Conservation (phyloP, 345 rosid genomes). For the Euphorbia lathyris region DNA sequence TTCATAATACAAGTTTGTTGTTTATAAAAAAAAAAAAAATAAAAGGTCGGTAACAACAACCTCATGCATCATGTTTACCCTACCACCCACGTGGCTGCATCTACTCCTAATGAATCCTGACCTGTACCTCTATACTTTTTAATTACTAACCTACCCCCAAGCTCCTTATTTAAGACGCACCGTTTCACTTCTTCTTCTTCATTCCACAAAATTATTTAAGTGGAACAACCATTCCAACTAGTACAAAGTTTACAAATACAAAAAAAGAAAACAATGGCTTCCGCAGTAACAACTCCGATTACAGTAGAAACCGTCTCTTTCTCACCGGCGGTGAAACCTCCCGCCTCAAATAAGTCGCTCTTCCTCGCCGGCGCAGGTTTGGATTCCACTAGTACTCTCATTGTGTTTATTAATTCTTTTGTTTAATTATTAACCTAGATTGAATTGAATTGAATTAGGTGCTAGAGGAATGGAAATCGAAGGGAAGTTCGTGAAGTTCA, state of each 20-base stretch:
- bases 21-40: too few species aligned
- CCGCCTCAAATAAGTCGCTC: constrained; percentile 47
- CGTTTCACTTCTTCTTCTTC: neutral
- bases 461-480: constrained; percentile 68
- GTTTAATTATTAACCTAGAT: neutral
- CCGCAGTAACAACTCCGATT: constrained; percentile 22
- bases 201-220: neutral
- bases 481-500: constrained; percentile 74
- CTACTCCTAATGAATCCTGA: too few species aligned
- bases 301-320: constrained; percentile 51
- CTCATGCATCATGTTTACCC: neutral
- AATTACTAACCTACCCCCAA: neutral
- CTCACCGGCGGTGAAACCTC: constrained; percentile 58
- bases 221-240: neutral
- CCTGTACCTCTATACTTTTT: neutral
- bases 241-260: neutral
- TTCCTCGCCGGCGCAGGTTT: constrained; percentile 92
- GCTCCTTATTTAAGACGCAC: neutral
- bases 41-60: neutral
- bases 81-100: neutral
- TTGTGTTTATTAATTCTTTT: neutral
- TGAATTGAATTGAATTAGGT: constrained; percentile 32
- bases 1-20: too few species aligned
- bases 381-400: neutral
- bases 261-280: too few species aligned